phyloP scores from a whole-genome alignment of 768 basidiomycete genomes.

The Suillus americanus region DNA sequence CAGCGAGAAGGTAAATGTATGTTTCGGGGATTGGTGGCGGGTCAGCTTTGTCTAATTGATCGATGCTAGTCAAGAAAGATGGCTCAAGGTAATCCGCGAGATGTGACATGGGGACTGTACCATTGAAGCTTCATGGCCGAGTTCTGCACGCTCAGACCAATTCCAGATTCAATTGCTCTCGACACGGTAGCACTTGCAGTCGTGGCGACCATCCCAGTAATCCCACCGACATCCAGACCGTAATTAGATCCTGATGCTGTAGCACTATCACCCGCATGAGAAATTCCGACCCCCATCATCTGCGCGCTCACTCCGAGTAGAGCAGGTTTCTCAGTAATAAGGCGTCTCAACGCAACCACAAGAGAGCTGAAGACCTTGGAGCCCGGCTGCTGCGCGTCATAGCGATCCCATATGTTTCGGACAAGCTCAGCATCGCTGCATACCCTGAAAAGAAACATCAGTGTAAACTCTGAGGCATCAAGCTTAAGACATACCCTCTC shows the following conservation, averaged over 20 bases:
- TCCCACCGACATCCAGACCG: conserved; percentile 60
- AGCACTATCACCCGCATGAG: conserved; percentile 27
- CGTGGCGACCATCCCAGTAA: conserved; percentile 82
- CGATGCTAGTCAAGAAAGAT: conserved; percentile 59
- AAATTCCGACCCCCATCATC: conserved; percentile 78
- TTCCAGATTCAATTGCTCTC: conserved; percentile 76
- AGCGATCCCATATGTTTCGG: conserved; percentile 76
- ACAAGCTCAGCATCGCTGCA: conserved; percentile 81
- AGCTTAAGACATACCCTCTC: conserved; percentile 58
- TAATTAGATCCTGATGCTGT: conserved; percentile 36
- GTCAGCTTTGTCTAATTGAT: conserved; percentile 97
- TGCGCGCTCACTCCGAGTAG: conserved; percentile 78
- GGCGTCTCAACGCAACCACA: conserved; percentile 78
- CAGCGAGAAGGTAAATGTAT: conserved; percentile 88
- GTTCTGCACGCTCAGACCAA: conserved; percentile 68
- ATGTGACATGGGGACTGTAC: conserved; percentile 41
- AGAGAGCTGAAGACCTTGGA: conserved; percentile 77
- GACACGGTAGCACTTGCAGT: conserved; percentile 82
- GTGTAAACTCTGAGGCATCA: background rate
- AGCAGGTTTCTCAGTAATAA: conserved; percentile 86
- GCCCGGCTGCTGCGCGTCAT: conserved; percentile 59
- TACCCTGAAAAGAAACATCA: conserved; percentile 39
- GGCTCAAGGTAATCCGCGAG: background rate
- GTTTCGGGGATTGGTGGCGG: conserved; percentile 90
- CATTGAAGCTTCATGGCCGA: conserved; percentile 90